Base-by-base conservation (phyloP, 208 protist species). In the Willaertia magna region DNA sequence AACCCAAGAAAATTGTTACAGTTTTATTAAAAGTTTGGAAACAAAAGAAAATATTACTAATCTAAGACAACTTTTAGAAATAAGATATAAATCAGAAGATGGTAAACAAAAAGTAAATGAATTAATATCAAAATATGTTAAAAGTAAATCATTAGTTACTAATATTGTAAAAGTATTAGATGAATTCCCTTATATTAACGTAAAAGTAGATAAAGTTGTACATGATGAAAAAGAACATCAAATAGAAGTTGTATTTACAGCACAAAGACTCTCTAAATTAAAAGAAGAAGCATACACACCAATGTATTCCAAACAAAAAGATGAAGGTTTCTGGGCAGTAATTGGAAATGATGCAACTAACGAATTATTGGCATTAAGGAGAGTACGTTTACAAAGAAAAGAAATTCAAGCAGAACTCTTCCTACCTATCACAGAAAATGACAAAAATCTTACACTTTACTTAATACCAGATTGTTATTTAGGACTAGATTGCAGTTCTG, bases 341-440 rank as follows among this genome's bases (percentile, higher is more conserved):
- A 55, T 97, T 11, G 94, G 93, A 14, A 89, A 96, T 87, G 40
- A 12, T 22, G 91, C 94, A 84, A 78, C 84, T 0, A 93, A 95
- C 34, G 94, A 97, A 91, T 89, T 98, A 7, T 90, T 97, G 7
- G 96, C 96, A 0, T 86, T 98, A 87, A 97, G 96, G 89, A 93
- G 96, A 22, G 55, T 67, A n/a, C 26, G 55, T 34, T 16, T 26
- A 18, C 26, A 67, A 1, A 67, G n/a, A n/a, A 67, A 67, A 34
- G 12, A 34, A 1, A 67, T 34, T 67, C 22, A 6, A 34, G 34
- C 55, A 14, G 55, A 67, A 67, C 2, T 67, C 34, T 67, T 34
- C 34, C 55, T 67, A 34, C 55, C 55, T 34, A 30, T 67, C n/a
- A 34, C 55, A 34, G 55, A 67, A n/a, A 67, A 67, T 34, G 55